A percentile compares a stretch with the other conserved stretches of the same genome.
Evolutionary conservation across 2,329 filamentous ascomycete genomes (phyloP).

Genomic region (Aspergillus puulaauensis): DNA sequence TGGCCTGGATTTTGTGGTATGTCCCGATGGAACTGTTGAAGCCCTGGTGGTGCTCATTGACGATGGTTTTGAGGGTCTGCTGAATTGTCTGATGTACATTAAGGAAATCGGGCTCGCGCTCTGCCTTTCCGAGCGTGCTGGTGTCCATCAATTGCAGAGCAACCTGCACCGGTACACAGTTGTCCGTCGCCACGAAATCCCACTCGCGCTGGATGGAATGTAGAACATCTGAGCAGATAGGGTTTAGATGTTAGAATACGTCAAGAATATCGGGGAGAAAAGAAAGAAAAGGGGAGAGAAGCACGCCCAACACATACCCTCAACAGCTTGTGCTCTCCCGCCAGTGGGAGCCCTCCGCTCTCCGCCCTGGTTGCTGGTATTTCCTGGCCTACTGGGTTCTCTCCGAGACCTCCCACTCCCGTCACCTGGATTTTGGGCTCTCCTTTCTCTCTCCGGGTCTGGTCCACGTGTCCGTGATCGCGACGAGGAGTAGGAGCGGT

Average conservation of each 20-base stretch:
- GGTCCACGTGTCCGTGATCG: slow-evolving; percentile 37
- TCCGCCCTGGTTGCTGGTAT: slow-evolving; percentile 22
- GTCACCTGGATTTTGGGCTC: slow-evolving; percentile 27
- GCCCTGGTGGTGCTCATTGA: slow-evolving; percentile 97
- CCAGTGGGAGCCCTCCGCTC: slow-evolving; percentile 17
- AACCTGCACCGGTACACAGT: slow-evolving; percentile 90
- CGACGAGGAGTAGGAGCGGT: slow-evolving; percentile 32
- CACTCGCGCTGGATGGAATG: slow-evolving; percentile 85
- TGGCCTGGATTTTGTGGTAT: slow-evolving; percentile 96
- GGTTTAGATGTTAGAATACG: neutral
- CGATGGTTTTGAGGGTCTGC: slow-evolving; percentile 86
- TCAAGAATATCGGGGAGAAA: neutral
- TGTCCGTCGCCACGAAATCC: slow-evolving; percentile 84
- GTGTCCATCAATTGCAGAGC: slow-evolving; percentile 92
- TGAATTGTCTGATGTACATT: slow-evolving; percentile 86
- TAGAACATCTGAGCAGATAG: slow-evolving; percentile 56
- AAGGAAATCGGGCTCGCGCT: slow-evolving; percentile 82
- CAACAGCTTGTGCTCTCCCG: slow-evolving; percentile 32
- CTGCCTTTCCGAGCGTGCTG: slow-evolving; percentile 87
- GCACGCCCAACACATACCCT: slow-evolving; percentile 28
- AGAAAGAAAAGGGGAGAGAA: neutral
- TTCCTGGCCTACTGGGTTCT: slow-evolving; percentile 22
- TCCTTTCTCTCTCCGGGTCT: slow-evolving; percentile 27
- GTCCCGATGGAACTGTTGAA: slow-evolving; percentile 99
- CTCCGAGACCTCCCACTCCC: slow-evolving; percentile 26